Base-by-base conservation (phyloP, 2,329 filamentous ascomycete species). In the Rutstroemia sp. region DNA sequence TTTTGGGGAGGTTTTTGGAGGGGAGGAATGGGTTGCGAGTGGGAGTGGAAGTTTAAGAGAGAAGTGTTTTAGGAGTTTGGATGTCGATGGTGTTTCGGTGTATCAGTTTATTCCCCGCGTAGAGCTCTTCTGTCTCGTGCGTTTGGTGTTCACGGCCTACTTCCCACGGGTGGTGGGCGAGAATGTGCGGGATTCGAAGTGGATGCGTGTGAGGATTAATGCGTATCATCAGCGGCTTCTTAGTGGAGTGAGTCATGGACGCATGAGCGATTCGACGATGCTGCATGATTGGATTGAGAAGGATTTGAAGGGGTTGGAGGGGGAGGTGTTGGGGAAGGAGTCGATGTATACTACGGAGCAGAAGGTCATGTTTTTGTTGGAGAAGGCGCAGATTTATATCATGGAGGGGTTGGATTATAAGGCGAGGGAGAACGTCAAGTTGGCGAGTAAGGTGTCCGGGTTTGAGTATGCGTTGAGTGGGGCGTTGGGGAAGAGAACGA, bases 391-490 rank as follows among this genome's bases (percentile, higher is more conserved):
- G 37, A 83, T 94, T 48, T 84, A 92, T 69, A 90, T 91, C 23
- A 83, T 95, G 67, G 86, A 96, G 63, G 90, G 92, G 0, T 79
- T 88, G 44, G 89, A 96, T 65, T 79, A 79, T 44, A 86, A 87
- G 65, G 92, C 92, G 0, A 79, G 81, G 59, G 78, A 83, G 48
- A 85, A 88, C 60, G 73, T 99, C 5, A 78, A 84, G 23, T 74
- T 81, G 56, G 92, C 92, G 0, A 80, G 84, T 0, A 73, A 74
- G 46, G 73, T 81, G 38, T 86, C 84, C n/a, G 80, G 82, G 0
- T 89, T 99, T 57, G 77, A 82, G 17, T 97, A 95, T 71, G 87
- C 85, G 0, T 71, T 99, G 55, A 95, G 90, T 0, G 94, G 94
- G 39, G 83, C 89, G 21, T 72, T 99, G 62, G 94, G 94, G 16